Evolutionary conservation across 306 rosid species (phyloP).

Genomic region (Erythrophleum fordii): DNA sequence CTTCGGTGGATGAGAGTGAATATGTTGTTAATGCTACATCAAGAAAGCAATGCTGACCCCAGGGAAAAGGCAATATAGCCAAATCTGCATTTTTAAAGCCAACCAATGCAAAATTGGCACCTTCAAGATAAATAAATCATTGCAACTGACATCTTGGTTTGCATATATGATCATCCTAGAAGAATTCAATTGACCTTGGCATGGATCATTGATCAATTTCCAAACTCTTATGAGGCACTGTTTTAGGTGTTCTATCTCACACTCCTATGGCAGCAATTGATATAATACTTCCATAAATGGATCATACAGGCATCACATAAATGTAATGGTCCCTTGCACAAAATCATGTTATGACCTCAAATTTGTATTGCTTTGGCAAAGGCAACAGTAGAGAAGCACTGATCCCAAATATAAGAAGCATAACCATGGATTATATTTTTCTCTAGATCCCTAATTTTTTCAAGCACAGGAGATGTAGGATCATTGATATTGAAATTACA

Average conservation of each 20-base stretch:
- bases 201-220: conserved; percentile 86
- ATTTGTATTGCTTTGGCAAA: conserved; percentile 41
- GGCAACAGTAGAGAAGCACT: conserved; percentile 30
- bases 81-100: conserved; percentile 99
- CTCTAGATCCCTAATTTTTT: neutral
- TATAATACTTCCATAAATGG: conserved; percentile 58
- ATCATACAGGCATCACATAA: conserved; percentile 53
- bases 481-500: neutral
- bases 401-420: conserved; percentile 31
- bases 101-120: conserved; percentile 99
- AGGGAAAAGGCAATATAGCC: conserved; percentile 90
- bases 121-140: conserved; percentile 93
- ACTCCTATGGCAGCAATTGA: conserved; percentile 61
- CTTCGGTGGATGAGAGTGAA: conserved; percentile 86
- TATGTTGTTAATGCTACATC: conserved; percentile 95
- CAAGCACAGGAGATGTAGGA: neutral
- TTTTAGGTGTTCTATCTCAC: conserved; percentile 58
- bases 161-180: conserved; percentile 83
- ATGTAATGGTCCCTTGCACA: conserved; percentile 46
- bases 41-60: conserved; percentile 98
- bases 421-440: neutral
- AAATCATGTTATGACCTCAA: conserved; percentile 49
- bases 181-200: conserved; percentile 83
- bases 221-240: conserved; percentile 62
- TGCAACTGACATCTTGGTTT: conserved; percentile 98